Base-by-base conservation (phyloP, 2,329 filamentous ascomycete genomes). In the Alternaria panax region DNA sequence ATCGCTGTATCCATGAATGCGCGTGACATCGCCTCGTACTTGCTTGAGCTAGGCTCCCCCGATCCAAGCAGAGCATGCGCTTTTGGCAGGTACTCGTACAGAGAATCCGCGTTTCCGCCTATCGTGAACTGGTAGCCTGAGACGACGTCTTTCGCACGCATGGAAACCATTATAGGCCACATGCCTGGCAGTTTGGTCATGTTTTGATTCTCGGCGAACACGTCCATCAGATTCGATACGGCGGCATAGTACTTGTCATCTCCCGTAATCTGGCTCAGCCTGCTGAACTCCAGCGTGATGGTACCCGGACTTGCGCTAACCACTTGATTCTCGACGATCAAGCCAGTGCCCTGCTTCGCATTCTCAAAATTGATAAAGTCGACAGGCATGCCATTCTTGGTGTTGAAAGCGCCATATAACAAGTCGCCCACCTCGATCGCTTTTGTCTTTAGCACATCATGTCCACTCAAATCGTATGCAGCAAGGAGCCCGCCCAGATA, bases 1-100 rank as follows among this genome's bases (percentile, higher is more conserved):
- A 2, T 83, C 76, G 40, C 83, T 76, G 24, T 77, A 48, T 80
- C 80, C 11, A 82, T 81, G 22, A 81, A 75, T 8, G 68, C 52
- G 57, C 80, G 78, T 4, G 78, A 76, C 47, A 76, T 80, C 64
- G 88, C 85, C 71, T 88, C 92, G 9, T 88, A 78, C 16, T 83
- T 83, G n/a, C 79, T 67, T 67, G 85, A 85, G 14, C 80, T 75
- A 0, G 79, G 75, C 4, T 81, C 78, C 1, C 76, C 64, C 4
- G 83, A 83, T 12, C 75, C 75, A 20, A 77, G 72, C 8, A 78
- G 67, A 20, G 71, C 67, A 41, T 67, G 61, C 60, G 70, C 74
- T 52, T 78, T 78, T 11, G 76, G 75, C 27, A 78, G 72, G 46
- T 78, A 78, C 53, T 78, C 76, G 55, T 76, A 78, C 3, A 74